Percentiles rank a stretch among this genome's conserved stretches.
These are phyloP conservation scores for Glebionis coronaria DNA, from an alignment of 129 eudicot species.

Conservation along the genomic window DNA sequence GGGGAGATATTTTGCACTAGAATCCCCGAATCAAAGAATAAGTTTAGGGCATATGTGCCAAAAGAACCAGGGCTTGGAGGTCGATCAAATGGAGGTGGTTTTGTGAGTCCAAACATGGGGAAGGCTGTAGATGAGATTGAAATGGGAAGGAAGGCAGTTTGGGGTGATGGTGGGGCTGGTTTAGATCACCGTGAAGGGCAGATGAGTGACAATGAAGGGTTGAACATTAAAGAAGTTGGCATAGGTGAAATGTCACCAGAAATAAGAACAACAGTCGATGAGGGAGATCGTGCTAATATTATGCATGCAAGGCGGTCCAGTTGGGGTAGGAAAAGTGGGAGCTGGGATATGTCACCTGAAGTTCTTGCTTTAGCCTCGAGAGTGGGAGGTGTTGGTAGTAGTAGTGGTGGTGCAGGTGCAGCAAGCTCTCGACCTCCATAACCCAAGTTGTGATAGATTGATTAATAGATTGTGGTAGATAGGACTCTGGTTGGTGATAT, in stretches of 20 bases:
- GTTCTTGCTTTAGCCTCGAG: slow-evolving; percentile 88
- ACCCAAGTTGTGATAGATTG: slow-evolving; percentile 36
- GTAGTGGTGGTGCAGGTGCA: slow-evolving; percentile 41
- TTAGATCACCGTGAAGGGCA: slow-evolving; percentile 50
- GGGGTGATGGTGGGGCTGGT: slow-evolving; percentile 81
- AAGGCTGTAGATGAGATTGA: slow-evolving; percentile 86
- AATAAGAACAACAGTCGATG: slow-evolving; percentile 74
- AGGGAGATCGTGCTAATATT: slow-evolving; percentile 75
- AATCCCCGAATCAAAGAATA: slow-evolving; percentile 74
- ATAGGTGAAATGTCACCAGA: slow-evolving; percentile 79
- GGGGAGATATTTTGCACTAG: slow-evolving; percentile 68
- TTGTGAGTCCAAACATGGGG: slow-evolving; percentile 94
- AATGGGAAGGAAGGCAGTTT: slow-evolving; percentile 94
- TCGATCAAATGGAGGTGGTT: slow-evolving; percentile 72
- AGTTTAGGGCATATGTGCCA: slow-evolving; percentile 70
- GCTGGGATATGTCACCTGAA: slow-evolving; percentile 99
- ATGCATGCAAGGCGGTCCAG: slow-evolving; percentile 78
- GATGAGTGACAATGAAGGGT: slow-evolving; percentile 54
- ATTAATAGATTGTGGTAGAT: slow-evolving; percentile 13
- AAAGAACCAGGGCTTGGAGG: slow-evolving; percentile 57
- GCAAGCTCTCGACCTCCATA: slow-evolving; percentile 40
- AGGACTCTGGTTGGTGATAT: slow-evolving; percentile 22
- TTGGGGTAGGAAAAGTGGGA: slow-evolving; percentile 96
- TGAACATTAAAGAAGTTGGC: slow-evolving; percentile 60
- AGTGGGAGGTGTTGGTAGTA: slow-evolving; percentile 61